Conservation (phyloP, 1,284 basidiomycete species). For the Meira nashicola region DNA sequence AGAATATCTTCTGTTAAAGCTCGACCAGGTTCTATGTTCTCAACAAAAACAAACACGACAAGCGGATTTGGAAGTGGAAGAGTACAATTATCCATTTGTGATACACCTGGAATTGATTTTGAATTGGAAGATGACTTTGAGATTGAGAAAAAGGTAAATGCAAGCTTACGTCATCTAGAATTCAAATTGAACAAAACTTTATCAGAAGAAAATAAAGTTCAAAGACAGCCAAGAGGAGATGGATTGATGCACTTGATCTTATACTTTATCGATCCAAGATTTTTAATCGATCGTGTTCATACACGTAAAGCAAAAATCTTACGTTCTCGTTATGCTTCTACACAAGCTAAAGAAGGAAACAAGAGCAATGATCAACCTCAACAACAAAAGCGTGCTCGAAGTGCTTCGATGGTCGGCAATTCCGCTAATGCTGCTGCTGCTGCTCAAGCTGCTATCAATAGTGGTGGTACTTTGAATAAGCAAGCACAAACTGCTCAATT, state of each 20-base stretch:
- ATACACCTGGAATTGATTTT: slow-evolving; percentile 10
- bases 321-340: not conserved
- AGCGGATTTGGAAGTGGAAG: not conserved
- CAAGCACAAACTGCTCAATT: too few relatives aligned
- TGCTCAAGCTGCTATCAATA: too few relatives aligned
- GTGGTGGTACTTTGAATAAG: too few relatives aligned
- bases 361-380: too few relatives aligned
- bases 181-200: not conserved
- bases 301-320: not conserved
- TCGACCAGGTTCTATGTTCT: not conserved
- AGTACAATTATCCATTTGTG: slow-evolving; percentile 3
- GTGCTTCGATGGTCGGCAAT: too few relatives aligned
- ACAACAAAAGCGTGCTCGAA: too few relatives aligned
- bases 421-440: too few relatives aligned
- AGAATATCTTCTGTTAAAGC: not conserved
- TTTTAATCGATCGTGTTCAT: not conserved
- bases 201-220: slow-evolving; percentile 4
- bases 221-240: slow-evolving; percentile 1
- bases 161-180: not conserved
- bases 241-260: slow-evolving; percentile 1
- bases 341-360: not conserved
- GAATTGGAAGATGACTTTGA: slow-evolving; percentile 10
- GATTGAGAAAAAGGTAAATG: slow-evolving; percentile 1
- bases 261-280: slow-evolving; percentile 5
- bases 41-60: not conserved